Percentiles rank a stretch among this genome's conserved stretches.
Conservation (phyloP, 202 grass and related monocot genomes). For the Hordeum pubiflorum region DNA sequence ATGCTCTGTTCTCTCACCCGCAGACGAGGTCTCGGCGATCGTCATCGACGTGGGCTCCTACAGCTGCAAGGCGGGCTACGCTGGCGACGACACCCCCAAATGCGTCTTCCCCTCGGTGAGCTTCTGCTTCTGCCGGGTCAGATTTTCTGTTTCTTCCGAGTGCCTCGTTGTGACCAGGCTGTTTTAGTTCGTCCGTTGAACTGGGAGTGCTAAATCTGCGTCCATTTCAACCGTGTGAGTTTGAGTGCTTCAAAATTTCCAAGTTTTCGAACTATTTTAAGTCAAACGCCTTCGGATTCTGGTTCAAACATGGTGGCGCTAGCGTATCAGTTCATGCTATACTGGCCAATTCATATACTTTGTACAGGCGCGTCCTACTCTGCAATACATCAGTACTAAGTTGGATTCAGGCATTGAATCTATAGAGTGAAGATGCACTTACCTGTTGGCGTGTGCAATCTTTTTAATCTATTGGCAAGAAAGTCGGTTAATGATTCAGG, state of each 20-base stretch:
- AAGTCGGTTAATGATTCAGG: not conserved
- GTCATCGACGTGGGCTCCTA: constrained; percentile 93
- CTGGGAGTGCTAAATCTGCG: not conserved
- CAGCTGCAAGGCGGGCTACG: constrained; percentile 98
- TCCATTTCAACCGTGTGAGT: not conserved
- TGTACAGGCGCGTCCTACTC: not conserved
- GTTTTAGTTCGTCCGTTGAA: not conserved
- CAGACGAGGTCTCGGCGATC: constrained; percentile 97
- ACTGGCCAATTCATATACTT: not conserved
- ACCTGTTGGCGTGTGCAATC: not conserved
- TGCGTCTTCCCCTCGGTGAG: constrained; percentile 93
- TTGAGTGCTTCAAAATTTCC: not conserved
- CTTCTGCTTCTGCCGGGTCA: not conserved
- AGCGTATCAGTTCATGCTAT: not conserved
- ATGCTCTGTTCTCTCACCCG: not conserved
- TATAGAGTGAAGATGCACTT: not conserved
- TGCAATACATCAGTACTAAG: not conserved
- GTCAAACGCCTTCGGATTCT: not conserved
- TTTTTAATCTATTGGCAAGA: not conserved
- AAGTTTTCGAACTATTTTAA: not conserved
- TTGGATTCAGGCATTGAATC: not conserved
- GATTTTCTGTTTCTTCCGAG: not conserved
- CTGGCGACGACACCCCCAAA: constrained; percentile 92
- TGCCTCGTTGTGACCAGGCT: not conserved
- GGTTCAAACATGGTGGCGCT: not conserved